Percentiles rank a stretch among this genome's conserved stretches.
These are phyloP conservation scores for Bipolaris cookei DNA, from an alignment of 2,329 filamentous ascomycete species.

Conservation along the genomic window DNA sequence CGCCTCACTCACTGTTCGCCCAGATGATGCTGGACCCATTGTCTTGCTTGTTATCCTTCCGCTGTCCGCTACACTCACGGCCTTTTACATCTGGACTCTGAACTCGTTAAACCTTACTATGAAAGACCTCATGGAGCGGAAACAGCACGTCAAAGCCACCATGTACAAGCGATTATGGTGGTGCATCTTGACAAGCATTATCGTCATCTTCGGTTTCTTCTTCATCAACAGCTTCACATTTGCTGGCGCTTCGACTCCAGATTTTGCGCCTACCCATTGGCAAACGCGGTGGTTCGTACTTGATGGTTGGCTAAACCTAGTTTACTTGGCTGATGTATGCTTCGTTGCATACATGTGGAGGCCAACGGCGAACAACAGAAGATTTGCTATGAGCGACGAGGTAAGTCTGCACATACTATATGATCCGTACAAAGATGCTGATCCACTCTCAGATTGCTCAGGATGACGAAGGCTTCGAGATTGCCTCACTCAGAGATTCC, in stretches of 20 bases:
- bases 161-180: conserved; percentile 99
- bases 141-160: conserved; percentile 87
- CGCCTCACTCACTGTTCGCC: conserved; percentile 85
- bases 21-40: conserved; percentile 86
- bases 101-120: conserved; percentile 94
- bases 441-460: conserved; percentile 73
- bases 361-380: conserved; percentile 92
- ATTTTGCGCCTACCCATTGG: conserved; percentile 97
- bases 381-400: conserved; percentile 99
- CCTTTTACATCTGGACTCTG: conserved; percentile 98
- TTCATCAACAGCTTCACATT: conserved; percentile 98
- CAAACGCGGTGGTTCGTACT: conserved; percentile 96
- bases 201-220: conserved; percentile 98
- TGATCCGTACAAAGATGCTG: conserved; percentile 27
- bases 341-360: conserved; percentile 97
- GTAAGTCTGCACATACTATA: conserved; percentile 49
- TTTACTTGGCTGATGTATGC: conserved; percentile 91
- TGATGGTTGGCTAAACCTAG: conserved; percentile 95
- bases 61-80: conserved; percentile 87
- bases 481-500: conserved; percentile 84
- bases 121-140: conserved; percentile 93
- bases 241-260: conserved; percentile 79
- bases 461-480: conserved; percentile 98
- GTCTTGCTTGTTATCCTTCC: conserved; percentile 93
- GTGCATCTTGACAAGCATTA: conserved; percentile 89